Base-by-base conservation (phyloP, 495 filamentous ascomycete species). In the Bathelium albidoporum region DNA sequence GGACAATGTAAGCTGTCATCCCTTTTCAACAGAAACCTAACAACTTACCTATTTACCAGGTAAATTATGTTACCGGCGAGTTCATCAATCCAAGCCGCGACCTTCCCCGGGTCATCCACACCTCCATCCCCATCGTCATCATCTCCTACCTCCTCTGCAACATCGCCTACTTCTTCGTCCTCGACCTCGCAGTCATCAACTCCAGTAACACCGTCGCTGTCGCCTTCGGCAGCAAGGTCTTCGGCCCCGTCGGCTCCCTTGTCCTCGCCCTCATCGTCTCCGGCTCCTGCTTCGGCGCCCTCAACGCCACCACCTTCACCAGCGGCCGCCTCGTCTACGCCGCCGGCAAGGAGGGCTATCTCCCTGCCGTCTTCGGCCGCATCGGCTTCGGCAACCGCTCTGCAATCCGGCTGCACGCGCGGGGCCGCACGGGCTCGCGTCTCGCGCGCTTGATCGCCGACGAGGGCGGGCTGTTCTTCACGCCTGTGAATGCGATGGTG, bases 1-100 rank as follows among this genome's bases (percentile, higher is more conserved):
- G 94, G 94, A 98, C 72, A 98, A 98, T 74, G 92, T 94, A 75
- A 77, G 88, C n/a, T n/a, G n/a, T 79, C 65, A 63, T 62, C 29
- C 24, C 45, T 9, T 62, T 59, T 58, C 49, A 14, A 55, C 59
- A 5, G 29, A 7, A 31, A 34, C 32, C n/a, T 24, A 36, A 44
- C 36, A 49, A 55, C 32, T 39, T 43, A 53, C 44, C 24, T n/a
- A 14, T 24, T 32, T 12, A 3, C 11, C 67, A 95, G 90, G 93
- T 93, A 64, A 98, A 97, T 76, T 97, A 96, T 72, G 94, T 98
- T 14, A 88, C 92, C 0, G 94, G 91, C 66, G 94, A 98, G 76
- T 97, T 98, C 79, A 87, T 90, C 68, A 87, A 96, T 70, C 90
- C 94, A 4, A 81, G 83, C 44, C 86, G 93, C 29, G 94, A 97